Evolutionary conservation across 202 grass and related monocot genomes (phyloP).

Genomic region (Dendrocalamus latiflorus): DNA sequence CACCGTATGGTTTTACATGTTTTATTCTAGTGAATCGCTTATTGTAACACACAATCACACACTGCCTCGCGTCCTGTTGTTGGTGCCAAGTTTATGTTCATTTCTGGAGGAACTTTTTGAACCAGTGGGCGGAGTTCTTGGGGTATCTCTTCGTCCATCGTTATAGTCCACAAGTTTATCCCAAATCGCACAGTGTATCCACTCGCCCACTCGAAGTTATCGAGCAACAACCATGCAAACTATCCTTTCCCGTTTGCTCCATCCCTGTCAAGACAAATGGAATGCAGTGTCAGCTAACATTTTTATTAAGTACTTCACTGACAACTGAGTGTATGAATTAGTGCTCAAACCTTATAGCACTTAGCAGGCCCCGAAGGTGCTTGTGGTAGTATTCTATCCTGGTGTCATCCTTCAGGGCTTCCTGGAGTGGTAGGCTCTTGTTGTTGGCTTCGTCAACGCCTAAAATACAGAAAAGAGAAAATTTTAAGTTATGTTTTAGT

Average conservation of each 20-base stretch:
- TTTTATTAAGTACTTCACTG: background rate
- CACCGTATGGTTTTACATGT: too few species aligned
- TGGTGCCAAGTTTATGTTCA: too few species aligned
- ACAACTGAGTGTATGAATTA: background rate
- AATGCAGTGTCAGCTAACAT: background rate
- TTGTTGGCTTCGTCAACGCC: conserved; percentile 47
- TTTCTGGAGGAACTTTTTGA: conserved; percentile 51
- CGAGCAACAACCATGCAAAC: conserved; percentile 72
- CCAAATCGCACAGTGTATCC: conserved; percentile 62
- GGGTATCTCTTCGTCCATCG: conserved; percentile 44
- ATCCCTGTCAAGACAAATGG: conserved; percentile 15
- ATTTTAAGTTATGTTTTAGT: background rate
- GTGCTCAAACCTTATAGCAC: conserved; percentile 39
- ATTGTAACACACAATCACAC: too few species aligned
- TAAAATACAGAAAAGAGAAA: background rate
- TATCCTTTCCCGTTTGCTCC: conserved; percentile 69
- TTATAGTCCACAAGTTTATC: conserved; percentile 60
- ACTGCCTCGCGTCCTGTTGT: too few species aligned
- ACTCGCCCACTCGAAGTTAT: conserved; percentile 58
- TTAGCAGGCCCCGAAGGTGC: conserved; percentile 38
- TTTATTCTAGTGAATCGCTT: too few species aligned
- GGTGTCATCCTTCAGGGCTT: too few species aligned
- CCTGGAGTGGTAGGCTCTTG: conserved; percentile 34
- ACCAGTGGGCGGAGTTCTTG: conserved; percentile 56
- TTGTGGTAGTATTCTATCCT: conserved; percentile 34